phyloP scores from a whole-genome alignment of 768 basidiomycete genomes.

The Tubosaeta sp. region DNA sequence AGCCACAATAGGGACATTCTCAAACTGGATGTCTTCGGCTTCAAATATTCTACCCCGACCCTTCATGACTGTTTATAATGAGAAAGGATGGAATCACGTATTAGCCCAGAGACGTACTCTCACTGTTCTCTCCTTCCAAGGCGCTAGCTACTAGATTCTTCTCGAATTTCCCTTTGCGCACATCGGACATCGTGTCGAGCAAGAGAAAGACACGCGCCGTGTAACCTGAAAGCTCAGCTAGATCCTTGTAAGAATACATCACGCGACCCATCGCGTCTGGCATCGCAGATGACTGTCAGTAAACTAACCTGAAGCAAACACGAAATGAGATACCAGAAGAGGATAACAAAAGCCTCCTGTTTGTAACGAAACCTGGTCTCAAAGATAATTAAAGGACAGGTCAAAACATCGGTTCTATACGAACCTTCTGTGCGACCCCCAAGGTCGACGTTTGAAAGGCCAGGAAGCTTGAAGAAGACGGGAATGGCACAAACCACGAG shows the following conservation, averaged over 20 bases:
- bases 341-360: conserved; percentile 83
- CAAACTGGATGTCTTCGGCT: conserved; percentile 87
- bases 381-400: not conserved
- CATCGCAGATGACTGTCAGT: conserved; percentile 1
- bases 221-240: conserved; percentile 94
- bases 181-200: conserved; percentile 87
- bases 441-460: conserved; percentile 60
- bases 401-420: not conserved
- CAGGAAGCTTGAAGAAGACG: conserved; percentile 85
- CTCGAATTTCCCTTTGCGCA: conserved; percentile 78
- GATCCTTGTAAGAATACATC: conserved; percentile 97
- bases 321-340: conserved; percentile 56
- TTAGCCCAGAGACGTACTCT: conserved; percentile 47
- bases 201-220: conserved; percentile 87
- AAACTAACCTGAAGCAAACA: conserved; percentile 3
- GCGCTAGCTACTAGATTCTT: conserved; percentile 83
- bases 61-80: conserved; percentile 55
- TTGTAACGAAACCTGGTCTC: conserved; percentile 87
- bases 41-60: conserved; percentile 77
- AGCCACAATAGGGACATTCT: conserved; percentile 91
- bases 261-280: conserved; percentile 90
- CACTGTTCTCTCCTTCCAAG: conserved; percentile 64
- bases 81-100: not conserved
- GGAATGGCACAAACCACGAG: conserved; percentile 89
- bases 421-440: conserved; percentile 87